Evolutionary conservation across 441 rosid species (phyloP), one percentile per base, ranked within the genome.

Genomic region (Raphanus hybrid): DNA sequence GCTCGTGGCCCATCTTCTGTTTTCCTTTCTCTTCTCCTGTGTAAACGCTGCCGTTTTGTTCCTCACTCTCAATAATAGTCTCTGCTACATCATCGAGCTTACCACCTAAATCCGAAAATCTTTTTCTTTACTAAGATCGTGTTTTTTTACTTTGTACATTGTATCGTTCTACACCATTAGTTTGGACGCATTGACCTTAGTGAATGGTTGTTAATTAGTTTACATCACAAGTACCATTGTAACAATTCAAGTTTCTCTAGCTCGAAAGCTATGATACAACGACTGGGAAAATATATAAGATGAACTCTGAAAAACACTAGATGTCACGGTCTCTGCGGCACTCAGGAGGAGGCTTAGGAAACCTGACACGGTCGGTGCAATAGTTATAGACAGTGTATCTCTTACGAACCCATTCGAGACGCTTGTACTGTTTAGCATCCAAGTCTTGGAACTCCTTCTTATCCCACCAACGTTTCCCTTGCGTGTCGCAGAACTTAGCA

Each of bases 401-500:
- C 32, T 75, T 29, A 6, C 90, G 86, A 59, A 90, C 88, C 92
- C 89, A 88, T 3, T 67, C 78, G 57, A 90, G 81, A 58, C 90
- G 69, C 62, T 66, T 80, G 77, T 80, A 85, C 78, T 90, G 90
- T 1, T 29, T 27, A 8, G 78, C 77, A 6, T 89, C 92, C 6
- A 89, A 88, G 78, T 88, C 92, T 58, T 23, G 86, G 65, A 75
- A 90, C 71, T 80, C 89, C 67, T 80, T 84, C 80, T 86, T 85
- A 70, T 90, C 94, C 92, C 94, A 90, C 94, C 94, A 90, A 9
- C 85, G 71, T 75, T 81, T 85, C n/a, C 92, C 94, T 34, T 86
- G 89, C 0, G 87, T 85, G 57, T 74, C 85, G 8, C 94, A 90
- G 83, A 69, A 88, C 85, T 86, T 88, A 66, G 85, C 87, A 5